Percentiles rank a stretch among this genome's conserved stretches.
Evolutionary conservation across 208 protist genomes (phyloP).

Genomic region (Crithidia expoeki): DNA sequence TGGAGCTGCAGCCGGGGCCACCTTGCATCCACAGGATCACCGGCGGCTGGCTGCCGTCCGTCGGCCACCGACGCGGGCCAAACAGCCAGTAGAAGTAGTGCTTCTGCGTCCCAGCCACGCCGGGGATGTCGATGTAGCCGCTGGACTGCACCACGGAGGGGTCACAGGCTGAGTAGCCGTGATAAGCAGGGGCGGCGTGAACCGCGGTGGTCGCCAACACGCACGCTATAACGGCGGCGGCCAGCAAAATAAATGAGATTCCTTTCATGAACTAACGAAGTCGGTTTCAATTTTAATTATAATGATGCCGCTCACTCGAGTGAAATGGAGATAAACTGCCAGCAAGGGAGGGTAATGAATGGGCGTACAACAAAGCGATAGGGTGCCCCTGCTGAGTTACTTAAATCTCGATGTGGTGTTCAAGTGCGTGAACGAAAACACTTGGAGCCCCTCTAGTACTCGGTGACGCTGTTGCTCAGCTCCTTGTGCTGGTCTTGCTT

Average conservation of each 20-base stretch:
- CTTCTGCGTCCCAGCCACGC: conserved; percentile 33
- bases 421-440: too few relatives aligned
- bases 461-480: too few relatives aligned
- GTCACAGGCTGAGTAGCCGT: conserved; percentile 55
- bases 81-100: conserved; percentile 94
- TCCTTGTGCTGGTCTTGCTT: too few relatives aligned
- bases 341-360: too few relatives aligned
- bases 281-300: too few relatives aligned
- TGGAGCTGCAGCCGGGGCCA: conserved; percentile 88
- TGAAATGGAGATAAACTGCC: too few relatives aligned
- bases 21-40: conserved; percentile 92
- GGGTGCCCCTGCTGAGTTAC: too few relatives aligned
- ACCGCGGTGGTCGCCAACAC: neutral
- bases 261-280: neutral
- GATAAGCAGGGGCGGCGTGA: neutral
- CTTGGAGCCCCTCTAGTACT: too few relatives aligned
- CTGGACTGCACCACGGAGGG: conserved; percentile 66
- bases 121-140: conserved; percentile 83
- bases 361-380: too few relatives aligned
- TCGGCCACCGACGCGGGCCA: conserved; percentile 42
- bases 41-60: conserved; percentile 42
- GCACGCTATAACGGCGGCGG: neutral
- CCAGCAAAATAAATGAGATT: neutral
- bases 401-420: too few relatives aligned
- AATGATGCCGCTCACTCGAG: too few relatives aligned